Base-by-base conservation (phyloP, 2,329 filamentous ascomycete genomes). In the Trichoderma endophyticum region DNA sequence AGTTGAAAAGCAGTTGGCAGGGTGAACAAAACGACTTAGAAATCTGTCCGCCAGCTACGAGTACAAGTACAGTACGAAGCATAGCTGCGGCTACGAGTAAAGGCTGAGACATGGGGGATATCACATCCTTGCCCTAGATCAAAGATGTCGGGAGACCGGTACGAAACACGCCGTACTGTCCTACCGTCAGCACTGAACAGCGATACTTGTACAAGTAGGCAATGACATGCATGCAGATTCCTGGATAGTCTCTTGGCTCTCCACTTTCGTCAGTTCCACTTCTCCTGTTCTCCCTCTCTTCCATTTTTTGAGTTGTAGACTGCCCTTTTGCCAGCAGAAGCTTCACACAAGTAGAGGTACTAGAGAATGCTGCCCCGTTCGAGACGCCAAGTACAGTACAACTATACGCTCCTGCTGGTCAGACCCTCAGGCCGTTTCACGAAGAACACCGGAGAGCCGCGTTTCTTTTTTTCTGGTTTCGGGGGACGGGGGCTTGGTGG, bases 141-240 rank as follows among this genome's bases (percentile, higher is more conserved):
- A 32, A 68, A 36, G 63, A 56, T 36, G 51, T 66, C 48, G 63
- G 62, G n/a, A 63, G 24, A n/a, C 43, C 43, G 39, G 28, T 32
- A 51, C 26, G 18, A 64, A 56, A 51, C 54, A 56, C 21, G 51
- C 21, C 34, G 51, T 66, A 66, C 63, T 14, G n/a, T n/a, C 7
- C 54, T 68, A 51, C 43, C 43, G 65, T 68, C 65, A 68, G 65
- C 65, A 34, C 36, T n/a, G 65, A 68, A 30, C 34, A 24, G 56
- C 65, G 54, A 60, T 60, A 59, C 48, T 51, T 51, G 43, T 51
- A 59, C 56, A 59, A 32, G 51, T 56, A n/a, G 56, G 65, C 65
- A 60, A 68, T 68, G 65, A 68, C 56, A 59, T 68, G 65, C 65
- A 68, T 68, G 65, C 65, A 68, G 54, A 60, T 68, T 68, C 65